A percentile compares a stretch with the other conserved stretches of the same genome.
These are phyloP conservation scores for Neopestalotiopsis rosae DNA, from an alignment of 2,329 filamentous ascomycete genomes.

Conservation along the genomic window DNA sequence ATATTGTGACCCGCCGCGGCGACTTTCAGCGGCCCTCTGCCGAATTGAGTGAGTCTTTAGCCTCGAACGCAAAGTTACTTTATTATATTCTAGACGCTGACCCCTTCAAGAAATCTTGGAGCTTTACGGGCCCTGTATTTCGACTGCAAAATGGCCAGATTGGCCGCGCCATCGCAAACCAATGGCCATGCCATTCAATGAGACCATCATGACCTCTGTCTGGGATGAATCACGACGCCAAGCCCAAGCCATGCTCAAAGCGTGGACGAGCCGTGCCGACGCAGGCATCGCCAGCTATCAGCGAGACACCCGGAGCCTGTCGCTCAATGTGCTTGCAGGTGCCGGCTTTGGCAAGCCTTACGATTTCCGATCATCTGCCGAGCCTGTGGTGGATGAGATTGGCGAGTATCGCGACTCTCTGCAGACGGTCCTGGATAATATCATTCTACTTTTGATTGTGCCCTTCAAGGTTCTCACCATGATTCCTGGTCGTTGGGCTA, in stretches of 20 bases:
- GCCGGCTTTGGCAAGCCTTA: constrained; percentile 31
- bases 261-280: constrained; percentile 21
- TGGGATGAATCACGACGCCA: constrained; percentile 34
- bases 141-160: constrained; percentile 32
- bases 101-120: constrained; percentile 24
- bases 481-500: constrained; percentile 22
- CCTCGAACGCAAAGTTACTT: too few species aligned
- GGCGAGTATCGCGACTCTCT: constrained; percentile 31
- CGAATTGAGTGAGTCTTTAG: constrained; percentile 23
- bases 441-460: constrained; percentile 22
- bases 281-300: constrained; percentile 20
- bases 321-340: constrained; percentile 35
- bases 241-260: constrained; percentile 28
- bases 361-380: constrained; percentile 24
- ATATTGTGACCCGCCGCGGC: constrained; percentile 26
- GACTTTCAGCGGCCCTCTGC: constrained; percentile 30
- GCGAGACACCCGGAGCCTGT: constrained; percentile 31
- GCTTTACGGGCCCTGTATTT: constrained; percentile 36
- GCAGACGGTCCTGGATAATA: constrained; percentile 32
- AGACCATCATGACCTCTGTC: constrained; percentile 33
- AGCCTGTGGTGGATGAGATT: neutral
- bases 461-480: constrained; percentile 22
- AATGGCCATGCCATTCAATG: constrained; percentile 31
- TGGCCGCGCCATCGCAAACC: constrained; percentile 36
- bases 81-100: neutral